These are phyloP conservation scores for Apostasia shenzhenica DNA, from an alignment of 106 monocot genomes.

Conservation along the genomic window DNA sequence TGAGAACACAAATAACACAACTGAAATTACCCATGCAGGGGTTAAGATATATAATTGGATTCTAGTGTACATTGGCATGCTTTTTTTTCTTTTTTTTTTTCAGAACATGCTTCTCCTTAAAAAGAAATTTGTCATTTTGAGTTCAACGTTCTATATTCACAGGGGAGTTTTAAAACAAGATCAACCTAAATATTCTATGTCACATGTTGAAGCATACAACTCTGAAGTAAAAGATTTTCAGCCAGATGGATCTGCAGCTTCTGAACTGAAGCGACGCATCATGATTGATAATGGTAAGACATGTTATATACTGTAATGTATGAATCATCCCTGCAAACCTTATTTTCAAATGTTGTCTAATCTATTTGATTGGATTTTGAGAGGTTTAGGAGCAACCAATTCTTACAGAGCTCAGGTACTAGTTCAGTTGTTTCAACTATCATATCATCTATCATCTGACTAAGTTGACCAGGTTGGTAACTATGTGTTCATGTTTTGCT, in stretches of 20 bases:
- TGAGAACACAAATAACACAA: neutral
- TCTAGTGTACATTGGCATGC: neutral
- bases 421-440: neutral
- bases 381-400: slow-evolving; percentile 34
- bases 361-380: slow-evolving; percentile 5
- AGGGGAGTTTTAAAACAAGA: neutral
- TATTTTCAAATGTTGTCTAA: slow-evolving; percentile 4
- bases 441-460: neutral
- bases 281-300: slow-evolving; percentile 34
- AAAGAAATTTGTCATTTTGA: neutral
- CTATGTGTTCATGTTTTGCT: slow-evolving; percentile 1
- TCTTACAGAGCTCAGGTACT: slow-evolving; percentile 38
- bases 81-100: neutral
- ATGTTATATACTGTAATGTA: neutral
- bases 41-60: neutral
- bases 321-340: neutral
- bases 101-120: neutral
- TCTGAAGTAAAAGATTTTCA: slow-evolving; percentile 12
- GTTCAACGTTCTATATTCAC: neutral
- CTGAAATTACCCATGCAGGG: neutral
- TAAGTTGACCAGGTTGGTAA: slow-evolving; percentile 1
- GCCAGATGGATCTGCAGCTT: slow-evolving; percentile 15
- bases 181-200: neutral
- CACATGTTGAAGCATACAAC: neutral
- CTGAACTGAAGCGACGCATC: slow-evolving; percentile 24